These are phyloP conservation scores for Aristolochia californica DNA, from an alignment of 164 flowering plant species.

Conservation along the genomic window DNA sequence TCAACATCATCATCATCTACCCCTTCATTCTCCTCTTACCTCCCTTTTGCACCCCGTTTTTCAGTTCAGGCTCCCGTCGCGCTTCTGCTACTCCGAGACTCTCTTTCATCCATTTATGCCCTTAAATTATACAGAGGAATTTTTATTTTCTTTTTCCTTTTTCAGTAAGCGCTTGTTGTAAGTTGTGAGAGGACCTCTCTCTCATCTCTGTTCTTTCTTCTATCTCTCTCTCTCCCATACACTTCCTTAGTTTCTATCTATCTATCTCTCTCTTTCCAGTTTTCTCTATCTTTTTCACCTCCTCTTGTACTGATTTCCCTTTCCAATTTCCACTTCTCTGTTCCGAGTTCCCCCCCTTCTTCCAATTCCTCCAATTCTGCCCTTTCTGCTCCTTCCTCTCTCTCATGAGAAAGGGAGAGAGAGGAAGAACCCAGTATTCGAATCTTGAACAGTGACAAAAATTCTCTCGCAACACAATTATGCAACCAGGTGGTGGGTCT, in stretches of 20 bases:
- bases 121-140: neutral
- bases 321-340: conserved; percentile 5
- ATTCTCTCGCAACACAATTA: conserved; percentile 2
- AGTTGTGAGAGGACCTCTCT: neutral
- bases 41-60: conserved; percentile 2
- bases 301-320: conserved; percentile 12
- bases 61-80: no score
- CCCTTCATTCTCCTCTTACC: conserved; percentile 3
- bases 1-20: neutral
- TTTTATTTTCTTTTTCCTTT: no score
- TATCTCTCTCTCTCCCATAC: conserved; percentile 21
- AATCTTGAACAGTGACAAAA: neutral
- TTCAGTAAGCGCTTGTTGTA: neutral
- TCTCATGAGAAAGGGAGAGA: conserved; percentile 6
- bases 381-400: conserved; percentile 11
- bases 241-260: neutral
- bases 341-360: neutral
- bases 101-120: neutral
- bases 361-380: conserved; percentile 1
- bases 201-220: conserved; percentile 2
- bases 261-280: conserved; percentile 32
- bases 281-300: conserved; percentile 20
- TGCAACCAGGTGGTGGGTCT: conserved; percentile 38
- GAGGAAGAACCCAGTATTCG: neutral
- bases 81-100: no score